Evolutionary conservation across 2,329 filamentous ascomycete species (phyloP).

Genomic region (Diaporthe ilicicola): DNA sequence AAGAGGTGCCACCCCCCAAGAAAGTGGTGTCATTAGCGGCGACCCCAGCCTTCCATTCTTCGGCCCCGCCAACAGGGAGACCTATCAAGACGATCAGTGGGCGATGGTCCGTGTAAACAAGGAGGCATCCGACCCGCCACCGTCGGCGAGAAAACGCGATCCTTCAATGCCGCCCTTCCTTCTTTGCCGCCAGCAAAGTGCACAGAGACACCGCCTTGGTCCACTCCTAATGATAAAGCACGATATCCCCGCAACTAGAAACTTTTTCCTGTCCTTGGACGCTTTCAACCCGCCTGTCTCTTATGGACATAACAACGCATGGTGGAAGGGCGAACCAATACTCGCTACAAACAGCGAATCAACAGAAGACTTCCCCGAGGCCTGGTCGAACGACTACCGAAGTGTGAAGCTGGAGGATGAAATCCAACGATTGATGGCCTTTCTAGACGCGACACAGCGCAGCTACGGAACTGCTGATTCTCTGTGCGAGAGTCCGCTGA

Average conservation of each 20-base stretch:
- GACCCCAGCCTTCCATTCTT: constrained; percentile 57
- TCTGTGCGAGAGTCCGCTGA: constrained; percentile 47
- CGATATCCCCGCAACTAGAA: constrained; percentile 66
- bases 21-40: constrained; percentile 56
- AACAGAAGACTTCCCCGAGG: constrained; percentile 36
- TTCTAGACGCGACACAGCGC: constrained; percentile 67
- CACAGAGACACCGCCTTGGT: constrained; percentile 54
- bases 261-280: constrained; percentile 59
- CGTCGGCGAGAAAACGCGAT: constrained; percentile 55
- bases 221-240: constrained; percentile 67
- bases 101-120: constrained; percentile 60
- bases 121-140: constrained; percentile 47
- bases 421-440: constrained; percentile 69
- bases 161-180: constrained; percentile 61
- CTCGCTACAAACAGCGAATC: constrained; percentile 47
- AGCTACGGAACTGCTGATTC: constrained; percentile 65
- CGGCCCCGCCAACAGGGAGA: constrained; percentile 64
- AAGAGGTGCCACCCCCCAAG: constrained; percentile 54
- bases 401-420: constrained; percentile 52
- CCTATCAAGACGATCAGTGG: constrained; percentile 66
- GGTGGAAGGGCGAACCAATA: constrained; percentile 69
- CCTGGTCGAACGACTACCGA: constrained; percentile 43
- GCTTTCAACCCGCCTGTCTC: constrained; percentile 44
- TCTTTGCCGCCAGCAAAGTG: constrained; percentile 45
- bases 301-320: constrained; percentile 65